Conservation (phyloP, 176 grass and related monocot species). For the Musa beccarii region DNA sequence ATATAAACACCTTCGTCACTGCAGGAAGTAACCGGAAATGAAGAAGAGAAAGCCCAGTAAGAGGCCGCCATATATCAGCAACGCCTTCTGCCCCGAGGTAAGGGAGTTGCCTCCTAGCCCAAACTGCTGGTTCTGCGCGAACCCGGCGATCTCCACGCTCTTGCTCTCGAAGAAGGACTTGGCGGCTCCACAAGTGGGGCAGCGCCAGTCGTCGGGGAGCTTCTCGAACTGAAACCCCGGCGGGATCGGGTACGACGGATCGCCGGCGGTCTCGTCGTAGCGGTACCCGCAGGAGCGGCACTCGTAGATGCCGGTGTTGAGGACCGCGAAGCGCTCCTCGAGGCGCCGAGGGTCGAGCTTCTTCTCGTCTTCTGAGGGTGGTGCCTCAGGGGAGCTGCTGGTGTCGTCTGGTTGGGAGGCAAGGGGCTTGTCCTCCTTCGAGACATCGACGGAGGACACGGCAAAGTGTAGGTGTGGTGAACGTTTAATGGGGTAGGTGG, state of each 20-base stretch:
- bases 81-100: constrained; percentile 58
- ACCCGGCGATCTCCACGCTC: constrained; percentile 86
- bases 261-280: constrained; percentile 75
- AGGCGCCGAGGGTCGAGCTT: constrained; percentile 54
- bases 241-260: constrained; percentile 69
- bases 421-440: constrained; percentile 74
- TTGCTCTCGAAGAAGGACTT: constrained; percentile 85
- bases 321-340: constrained; percentile 83
- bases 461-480: constrained; percentile 13
- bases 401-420: neutral
- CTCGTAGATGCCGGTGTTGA: constrained; percentile 83
- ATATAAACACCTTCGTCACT: constrained; percentile 21
- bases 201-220: constrained; percentile 81
- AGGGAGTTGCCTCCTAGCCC: constrained; percentile 82
- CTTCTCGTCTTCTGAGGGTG: neutral
- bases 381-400: neutral
- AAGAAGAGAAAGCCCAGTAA: constrained; percentile 62
- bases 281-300: constrained; percentile 81
- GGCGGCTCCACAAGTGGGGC: constrained; percentile 83
- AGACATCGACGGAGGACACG: constrained; percentile 57
- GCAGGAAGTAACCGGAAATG: constrained; percentile 85
- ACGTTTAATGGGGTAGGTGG: neutral
- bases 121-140: constrained; percentile 93
- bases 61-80: constrained; percentile 77
- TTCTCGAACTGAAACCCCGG: constrained; percentile 62